phyloP scores from a whole-genome alignment of 768 basidiomycete genomes.

The Kwoniella dendrophila region DNA sequence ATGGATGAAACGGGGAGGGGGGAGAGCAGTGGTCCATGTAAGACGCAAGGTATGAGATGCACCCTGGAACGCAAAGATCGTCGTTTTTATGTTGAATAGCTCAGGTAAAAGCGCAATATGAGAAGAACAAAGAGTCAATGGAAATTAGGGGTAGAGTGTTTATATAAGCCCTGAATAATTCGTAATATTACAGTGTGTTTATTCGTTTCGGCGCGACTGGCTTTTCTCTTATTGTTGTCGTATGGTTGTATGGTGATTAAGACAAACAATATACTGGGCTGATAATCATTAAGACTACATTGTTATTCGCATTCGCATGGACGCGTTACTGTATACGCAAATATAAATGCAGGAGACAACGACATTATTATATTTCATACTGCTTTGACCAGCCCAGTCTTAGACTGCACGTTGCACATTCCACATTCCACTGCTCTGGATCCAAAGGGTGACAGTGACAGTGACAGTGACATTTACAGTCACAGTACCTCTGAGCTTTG shows the following conservation, averaged over 20 bases:
- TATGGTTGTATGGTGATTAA: neutral
- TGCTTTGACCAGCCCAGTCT: constrained; percentile 7
- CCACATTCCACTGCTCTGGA: neutral
- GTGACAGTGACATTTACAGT: neutral
- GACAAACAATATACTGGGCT: neutral
- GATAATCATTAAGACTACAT: too few species aligned
- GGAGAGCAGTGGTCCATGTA: neutral
- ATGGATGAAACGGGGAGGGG: constrained; percentile 8
- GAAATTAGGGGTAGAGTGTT: neutral
- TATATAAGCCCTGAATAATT: neutral
- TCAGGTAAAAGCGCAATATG: neutral
- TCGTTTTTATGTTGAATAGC: constrained; percentile 1
- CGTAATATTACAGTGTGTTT: neutral
- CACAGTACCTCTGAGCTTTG: too few species aligned
- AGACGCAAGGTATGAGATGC: too few species aligned
- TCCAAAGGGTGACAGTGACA: neutral
- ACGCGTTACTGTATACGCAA: constrained; percentile 7
- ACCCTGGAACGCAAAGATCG: constrained; percentile 15
- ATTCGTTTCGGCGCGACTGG: constrained; percentile 6
- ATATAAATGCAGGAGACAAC: too few species aligned
- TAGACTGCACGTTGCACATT: neutral
- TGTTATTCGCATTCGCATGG: constrained; percentile 4
- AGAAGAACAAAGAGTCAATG: neutral
- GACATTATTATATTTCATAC: too few species aligned
- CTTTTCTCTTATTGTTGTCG: neutral